Percentiles rank a stretch among this genome's conserved stretches.
Conservation (phyloP, 2,329 filamentous ascomycete genomes). For the Botryotinia convoluta region DNA sequence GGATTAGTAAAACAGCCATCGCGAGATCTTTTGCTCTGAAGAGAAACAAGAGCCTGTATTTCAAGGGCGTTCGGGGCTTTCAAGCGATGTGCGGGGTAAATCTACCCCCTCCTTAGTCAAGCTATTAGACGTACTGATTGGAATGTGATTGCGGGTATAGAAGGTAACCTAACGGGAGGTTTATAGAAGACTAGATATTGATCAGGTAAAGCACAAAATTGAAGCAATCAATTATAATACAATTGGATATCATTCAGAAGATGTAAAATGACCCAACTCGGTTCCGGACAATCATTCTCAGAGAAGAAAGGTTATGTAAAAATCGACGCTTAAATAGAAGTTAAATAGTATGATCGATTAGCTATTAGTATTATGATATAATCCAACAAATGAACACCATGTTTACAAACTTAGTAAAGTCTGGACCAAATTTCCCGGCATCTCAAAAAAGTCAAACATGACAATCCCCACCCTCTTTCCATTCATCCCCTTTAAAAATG, state of each 20-base stretch:
- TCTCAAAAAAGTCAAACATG: slow-evolving; percentile 52
- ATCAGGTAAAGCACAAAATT: neutral
- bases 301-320: no score
- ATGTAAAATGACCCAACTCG: neutral
- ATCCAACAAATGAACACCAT: neutral
- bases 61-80: neutral
- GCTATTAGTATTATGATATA: neutral
- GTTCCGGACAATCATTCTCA: no score
- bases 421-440: slow-evolving; percentile 43
- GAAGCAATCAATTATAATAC: neutral
- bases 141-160: neutral
- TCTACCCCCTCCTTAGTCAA: neutral
- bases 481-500: slow-evolving; percentile 40
- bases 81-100: neutral
- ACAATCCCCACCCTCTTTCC: slow-evolving; percentile 50
- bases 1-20: neutral
- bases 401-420: slow-evolving; percentile 38
- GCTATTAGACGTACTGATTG: neutral
- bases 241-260: neutral
- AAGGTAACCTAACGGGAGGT: neutral
- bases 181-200: accelerated
- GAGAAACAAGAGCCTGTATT: neutral
- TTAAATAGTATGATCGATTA: neutral
- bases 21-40: no score
- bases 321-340: no score